These are phyloP conservation scores for Apiotrichum sp. DNA, from an alignment of 1,284 basidiomycete species.

Conservation along the genomic window DNA sequence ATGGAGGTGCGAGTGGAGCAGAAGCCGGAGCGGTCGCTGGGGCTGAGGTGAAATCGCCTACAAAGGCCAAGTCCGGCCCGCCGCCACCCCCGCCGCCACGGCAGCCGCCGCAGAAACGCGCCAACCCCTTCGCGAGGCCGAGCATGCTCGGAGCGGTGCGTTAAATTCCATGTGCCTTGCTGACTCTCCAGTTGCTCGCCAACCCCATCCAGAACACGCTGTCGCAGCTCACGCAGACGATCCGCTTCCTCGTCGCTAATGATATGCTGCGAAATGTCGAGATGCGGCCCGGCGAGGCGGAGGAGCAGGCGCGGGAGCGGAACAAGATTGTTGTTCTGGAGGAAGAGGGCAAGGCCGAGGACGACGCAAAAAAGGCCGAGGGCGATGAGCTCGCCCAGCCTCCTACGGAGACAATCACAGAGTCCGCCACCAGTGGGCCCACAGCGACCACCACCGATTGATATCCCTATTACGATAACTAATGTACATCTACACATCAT, in stretches of 20 bases:
- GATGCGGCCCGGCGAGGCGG: conserved; percentile 68
- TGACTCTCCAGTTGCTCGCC: conserved; percentile 50
- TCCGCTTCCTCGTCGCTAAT: conserved; percentile 87
- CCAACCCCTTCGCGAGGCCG: conserved; percentile 64
- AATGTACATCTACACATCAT: neutral
- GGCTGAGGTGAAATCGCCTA: conserved; percentile 2
- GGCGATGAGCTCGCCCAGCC: too few species aligned
- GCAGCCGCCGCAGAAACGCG: conserved; percentile 55
- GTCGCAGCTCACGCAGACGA: conserved; percentile 86
- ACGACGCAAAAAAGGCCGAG: neutral
- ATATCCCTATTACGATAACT: neutral
- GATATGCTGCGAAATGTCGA: conserved; percentile 82
- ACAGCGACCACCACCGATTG: too few species aligned
- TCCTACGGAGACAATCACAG: neutral
- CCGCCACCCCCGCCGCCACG: conserved; percentile 29
- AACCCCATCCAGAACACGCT: conserved; percentile 86
- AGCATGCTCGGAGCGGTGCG: conserved; percentile 69
- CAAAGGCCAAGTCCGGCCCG: neutral
- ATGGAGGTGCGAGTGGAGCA: neutral
- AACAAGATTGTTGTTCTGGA: conserved; percentile 24
- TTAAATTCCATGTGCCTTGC: neutral
- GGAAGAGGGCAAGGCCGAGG: neutral
- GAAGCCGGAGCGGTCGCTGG: conserved; percentile 2
- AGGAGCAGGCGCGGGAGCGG: conserved; percentile 50
- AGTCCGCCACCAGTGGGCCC: neutral